Conservation (phyloP, 495 filamentous ascomycete genomes). For the Penicillium goetzii region DNA sequence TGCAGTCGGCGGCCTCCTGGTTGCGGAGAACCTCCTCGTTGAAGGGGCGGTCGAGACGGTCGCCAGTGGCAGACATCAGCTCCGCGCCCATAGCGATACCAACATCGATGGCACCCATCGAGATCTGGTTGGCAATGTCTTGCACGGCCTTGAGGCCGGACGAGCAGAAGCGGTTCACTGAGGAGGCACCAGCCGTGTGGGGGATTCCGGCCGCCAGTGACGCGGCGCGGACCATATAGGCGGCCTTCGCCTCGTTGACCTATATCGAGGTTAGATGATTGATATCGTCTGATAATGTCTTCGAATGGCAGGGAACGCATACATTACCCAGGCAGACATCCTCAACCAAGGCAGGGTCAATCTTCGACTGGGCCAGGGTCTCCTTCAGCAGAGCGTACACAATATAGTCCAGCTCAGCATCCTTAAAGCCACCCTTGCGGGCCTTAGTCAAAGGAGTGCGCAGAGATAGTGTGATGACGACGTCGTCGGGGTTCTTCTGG, state of each 20-base stretch:
- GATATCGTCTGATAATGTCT: background rate
- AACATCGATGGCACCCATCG: slow-evolving; percentile 76
- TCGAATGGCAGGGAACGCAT: slow-evolving; percentile 27
- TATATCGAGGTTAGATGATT: slow-evolving; percentile 31
- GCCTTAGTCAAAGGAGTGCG: slow-evolving; percentile 81
- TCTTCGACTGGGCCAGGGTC: slow-evolving; percentile 68
- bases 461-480: slow-evolving; percentile 85
- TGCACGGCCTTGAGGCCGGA: slow-evolving; percentile 94
- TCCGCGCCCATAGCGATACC: slow-evolving; percentile 90
- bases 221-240: slow-evolving; percentile 88
- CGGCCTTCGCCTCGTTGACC: slow-evolving; percentile 84
- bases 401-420: slow-evolving; percentile 86
- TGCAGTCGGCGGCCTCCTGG: slow-evolving; percentile 82
- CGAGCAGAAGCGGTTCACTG: slow-evolving; percentile 94
- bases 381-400: slow-evolving; percentile 79
- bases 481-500: slow-evolving; percentile 92
- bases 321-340: slow-evolving; percentile 95
- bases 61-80: slow-evolving; percentile 75
- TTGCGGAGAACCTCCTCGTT: slow-evolving; percentile 73
- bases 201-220: slow-evolving; percentile 92
- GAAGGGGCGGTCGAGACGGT: slow-evolving; percentile 71
- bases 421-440: slow-evolving; percentile 88
- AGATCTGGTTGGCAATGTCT: slow-evolving; percentile 90
- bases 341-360: slow-evolving; percentile 84
- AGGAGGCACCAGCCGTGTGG: slow-evolving; percentile 78